Evolutionary conservation across 495 filamentous ascomycete species (phyloP), one percentile per base, ranked within the genome.

Genomic region (Aspergillus funiculosus): DNA sequence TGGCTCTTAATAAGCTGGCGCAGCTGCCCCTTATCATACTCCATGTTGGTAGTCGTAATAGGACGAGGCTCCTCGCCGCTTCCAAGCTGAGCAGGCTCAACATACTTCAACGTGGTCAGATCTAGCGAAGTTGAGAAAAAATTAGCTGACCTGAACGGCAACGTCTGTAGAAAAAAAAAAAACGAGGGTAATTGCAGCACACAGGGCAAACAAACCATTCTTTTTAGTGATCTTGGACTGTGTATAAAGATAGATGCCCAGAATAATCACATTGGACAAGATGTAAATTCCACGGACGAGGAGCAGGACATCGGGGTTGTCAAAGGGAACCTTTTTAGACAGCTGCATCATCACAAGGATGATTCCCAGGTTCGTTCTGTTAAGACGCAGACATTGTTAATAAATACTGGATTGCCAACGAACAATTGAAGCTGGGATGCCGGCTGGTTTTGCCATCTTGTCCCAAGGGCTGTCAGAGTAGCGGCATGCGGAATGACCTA

Each of bases 301-400:
- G 56, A 87, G 85, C 51, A 98, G 80, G 20, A 92, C 86, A 42
- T 79, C 75, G 9, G 91, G 89, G 57, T 98, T 82, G 9, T 98
- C 94, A 63, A 97, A 94, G 34, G 89, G 87, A 41, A 98, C 82
- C 73, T 83, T 86, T 78, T 98, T 98, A 47, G 92, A 83, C 45
- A 89, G 78, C 73, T 97, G 92, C 89, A 97, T 96, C 83, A 96
- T 89, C 58, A 87, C 87, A 54, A 95, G 80, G 67, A 95, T 90
- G 79, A 95, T 87, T 66, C 86, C 74, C 66, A 95, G 74, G 75
- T 95, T 95, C 53, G 88, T 94, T 53, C 89, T 94, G 65, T 43
- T n/a, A 57, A 15, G 50, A 5, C 43, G 25, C 13, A 48, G 24
- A 32, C n/a, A 17, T 21, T 10, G 30, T 54, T 30, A 40, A 29